phyloP scores from a whole-genome alignment of 805 yeast genomes.

The Yamadazyma philogaea region DNA sequence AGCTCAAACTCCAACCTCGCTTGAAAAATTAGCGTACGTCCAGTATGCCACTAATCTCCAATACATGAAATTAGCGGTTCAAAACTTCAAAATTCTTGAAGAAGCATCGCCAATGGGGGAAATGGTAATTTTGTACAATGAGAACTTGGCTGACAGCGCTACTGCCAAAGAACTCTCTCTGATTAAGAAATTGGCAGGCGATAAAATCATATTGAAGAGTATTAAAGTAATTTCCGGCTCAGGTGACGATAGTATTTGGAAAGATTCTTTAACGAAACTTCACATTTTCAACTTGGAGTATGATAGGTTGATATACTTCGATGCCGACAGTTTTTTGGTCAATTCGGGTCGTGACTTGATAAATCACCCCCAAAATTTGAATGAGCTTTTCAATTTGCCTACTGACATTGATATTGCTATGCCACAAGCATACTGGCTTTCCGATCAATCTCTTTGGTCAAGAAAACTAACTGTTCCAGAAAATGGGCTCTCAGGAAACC shows the following conservation, averaged over 20 bases:
- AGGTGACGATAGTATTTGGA: slow-evolving; percentile 36
- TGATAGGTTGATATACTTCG: slow-evolving; percentile 54
- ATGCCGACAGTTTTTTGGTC: slow-evolving; percentile 50
- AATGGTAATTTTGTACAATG: slow-evolving; percentile 42
- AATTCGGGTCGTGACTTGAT: slow-evolving; percentile 1
- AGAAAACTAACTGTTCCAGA: slow-evolving; percentile 13
- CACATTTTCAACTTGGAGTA: slow-evolving; percentile 50
- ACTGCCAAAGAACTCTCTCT: slow-evolving; percentile 12
- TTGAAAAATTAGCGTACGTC: slow-evolving; percentile 48
- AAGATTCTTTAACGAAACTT: slow-evolving; percentile 53
- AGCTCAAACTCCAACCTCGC: slow-evolving; percentile 11
- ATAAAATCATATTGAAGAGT: slow-evolving; percentile 24
- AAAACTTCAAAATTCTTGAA: slow-evolving; percentile 40
- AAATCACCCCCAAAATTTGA: slow-evolving; percentile 19
- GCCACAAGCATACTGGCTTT: slow-evolving; percentile 38
- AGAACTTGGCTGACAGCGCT: slow-evolving; percentile 14
- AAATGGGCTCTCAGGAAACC: background rate
- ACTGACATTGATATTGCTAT: slow-evolving; percentile 23
- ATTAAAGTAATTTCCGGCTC: slow-evolving; percentile 18
- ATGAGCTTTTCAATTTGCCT: slow-evolving; percentile 31
- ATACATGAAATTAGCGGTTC: slow-evolving; percentile 51
- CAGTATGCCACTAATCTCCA: slow-evolving; percentile 55
- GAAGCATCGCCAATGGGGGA: slow-evolving; percentile 34
- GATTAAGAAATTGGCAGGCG: slow-evolving; percentile 14
- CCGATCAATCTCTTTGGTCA: slow-evolving; percentile 10